Evolutionary conservation across 352 stramenopile species (phyloP), one percentile per base, ranked within the genome.

Genomic region (Globisporangium lucens): DNA sequence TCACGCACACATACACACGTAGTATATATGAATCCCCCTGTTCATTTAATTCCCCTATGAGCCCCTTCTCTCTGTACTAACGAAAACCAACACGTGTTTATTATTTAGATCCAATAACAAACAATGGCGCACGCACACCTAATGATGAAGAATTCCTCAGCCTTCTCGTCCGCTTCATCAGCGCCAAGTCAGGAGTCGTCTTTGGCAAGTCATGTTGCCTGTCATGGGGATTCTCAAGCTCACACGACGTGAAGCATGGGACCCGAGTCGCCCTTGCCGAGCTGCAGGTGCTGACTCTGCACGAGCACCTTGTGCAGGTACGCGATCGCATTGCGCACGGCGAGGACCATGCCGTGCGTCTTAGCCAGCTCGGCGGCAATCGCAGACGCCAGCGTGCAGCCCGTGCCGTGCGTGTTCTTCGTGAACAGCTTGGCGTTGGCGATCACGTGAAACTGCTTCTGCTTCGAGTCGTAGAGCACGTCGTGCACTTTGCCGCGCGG

Each of bases 331-430:
- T 49, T 33, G 7, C 55, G 33, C 15, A 86, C 79, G 0, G 77
- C 78, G 7, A 38, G 24, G 30, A 74, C 68, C 68, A 85, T 75
- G 69, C 85, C 73, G n/a, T 47, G 33, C 10, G 51, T 69, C 59
- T 79, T 90, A 51, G 94, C 93, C 35, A 97, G 80, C 58, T 90
- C 80, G 12, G 94, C 88, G 12, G 93, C 91, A 74, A 98, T 97
- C 35, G 93, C 87, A 0, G 91, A 93, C 13, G 90, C 95, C n/a
- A 98, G 75, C 35, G 94, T 98, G 74, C 95, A 98, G 41, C 95
- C 95, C 20, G 95, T 98, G 61, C 95, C 95, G 69, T 85, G 77
- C 24, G 75, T 83, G 71, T 85, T 85, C 35, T 67, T 68, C 51
- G 80, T 89, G 30, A 35, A 10, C 2, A 89, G 63, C 55, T 78